Evolutionary conservation across 2,329 filamentous ascomycete species (phyloP), one percentile per base, ranked within the genome.

Genomic region (Botrytis fragariae): DNA sequence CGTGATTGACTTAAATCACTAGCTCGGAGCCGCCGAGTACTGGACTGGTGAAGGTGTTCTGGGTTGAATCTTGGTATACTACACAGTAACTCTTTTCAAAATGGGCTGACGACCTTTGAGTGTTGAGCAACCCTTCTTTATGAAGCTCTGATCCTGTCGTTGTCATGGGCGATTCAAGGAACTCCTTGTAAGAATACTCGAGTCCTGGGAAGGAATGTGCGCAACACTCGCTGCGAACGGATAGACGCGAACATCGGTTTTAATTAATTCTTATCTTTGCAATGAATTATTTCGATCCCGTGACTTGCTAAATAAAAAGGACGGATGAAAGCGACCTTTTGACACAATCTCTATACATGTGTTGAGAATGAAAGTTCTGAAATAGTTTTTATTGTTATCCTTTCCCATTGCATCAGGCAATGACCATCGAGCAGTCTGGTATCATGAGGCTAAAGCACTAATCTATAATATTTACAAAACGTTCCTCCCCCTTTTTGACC

Each of bases 401-500:
- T 42, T 57, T 54, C 14, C 35, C 48, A 20, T 68, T 25, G 4
- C 12, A 22, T 57, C 18, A 32, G 39, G 39, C 25, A 42, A 67
- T 67, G 37, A 65, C 35, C 54, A 67, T 67, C 42, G 29, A 54
- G 9, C 32, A 51, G 37, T 48, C 54, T 73, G 64, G 71, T 63
- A 70, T 73, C 44, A 73, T 54, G 39, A 29, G 59, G 39, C 32
- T 61, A 45, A 69, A 54, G 4, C 22, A 62, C 59, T 73, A 73
- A 61, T 81, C 77, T 65, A 80, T 42, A 65, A 79, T 75, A 64
- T 78, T 79, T 54, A 88, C 82, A 82, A 95, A 94, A 78, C 87
- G 87, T 85, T 95, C 93, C 76, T 87, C 82, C 0, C 92, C 92
- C 77, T 91, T 88, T 83, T 84, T 89, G 16, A 93, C 90, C 76